phyloP scores from a whole-genome alignment of 495 filamentous ascomycete species.

The Aspergillus hancockii region DNA sequence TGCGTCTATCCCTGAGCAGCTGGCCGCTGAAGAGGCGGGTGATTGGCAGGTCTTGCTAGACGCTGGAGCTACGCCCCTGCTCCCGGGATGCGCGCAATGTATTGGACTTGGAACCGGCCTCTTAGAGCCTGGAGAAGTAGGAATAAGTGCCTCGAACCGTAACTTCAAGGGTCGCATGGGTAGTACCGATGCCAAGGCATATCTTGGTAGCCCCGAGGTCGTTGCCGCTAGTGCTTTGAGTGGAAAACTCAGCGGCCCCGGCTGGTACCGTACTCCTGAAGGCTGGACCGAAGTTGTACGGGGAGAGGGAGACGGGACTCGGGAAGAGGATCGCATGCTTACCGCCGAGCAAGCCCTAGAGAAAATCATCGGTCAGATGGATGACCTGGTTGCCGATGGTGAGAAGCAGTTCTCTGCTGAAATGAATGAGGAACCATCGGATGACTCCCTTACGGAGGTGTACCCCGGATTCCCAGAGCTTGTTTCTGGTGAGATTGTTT shows the following conservation, averaged over 20 bases:
- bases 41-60: constrained; percentile 86
- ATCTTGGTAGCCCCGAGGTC: constrained; percentile 87
- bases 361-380: constrained; percentile 65
- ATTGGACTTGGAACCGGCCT: constrained; percentile 86
- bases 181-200: constrained; percentile 76
- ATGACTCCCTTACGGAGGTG: constrained; percentile 42
- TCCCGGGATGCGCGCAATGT: constrained; percentile 84
- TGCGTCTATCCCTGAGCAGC: constrained; percentile 79
- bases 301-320: constrained; percentile 69
- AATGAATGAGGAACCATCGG: constrained; percentile 22
- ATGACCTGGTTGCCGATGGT: constrained; percentile 58
- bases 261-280: constrained; percentile 73
- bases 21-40: constrained; percentile 73
- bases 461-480: constrained; percentile 54
- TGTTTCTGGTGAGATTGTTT: constrained; percentile 54
- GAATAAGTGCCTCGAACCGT: constrained; percentile 85
- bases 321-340: constrained; percentile 59
- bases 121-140: constrained; percentile 81
- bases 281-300: constrained; percentile 64
- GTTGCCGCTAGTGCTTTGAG: constrained; percentile 85
- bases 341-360: constrained; percentile 68
- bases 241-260: constrained; percentile 78
- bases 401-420: constrained; percentile 42
- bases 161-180: constrained; percentile 97
- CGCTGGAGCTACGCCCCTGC: constrained; percentile 74